phyloP scores from a whole-genome alignment of 2,329 filamentous ascomycete genomes.

The Dryadomyces quercus-mongolicae region DNA sequence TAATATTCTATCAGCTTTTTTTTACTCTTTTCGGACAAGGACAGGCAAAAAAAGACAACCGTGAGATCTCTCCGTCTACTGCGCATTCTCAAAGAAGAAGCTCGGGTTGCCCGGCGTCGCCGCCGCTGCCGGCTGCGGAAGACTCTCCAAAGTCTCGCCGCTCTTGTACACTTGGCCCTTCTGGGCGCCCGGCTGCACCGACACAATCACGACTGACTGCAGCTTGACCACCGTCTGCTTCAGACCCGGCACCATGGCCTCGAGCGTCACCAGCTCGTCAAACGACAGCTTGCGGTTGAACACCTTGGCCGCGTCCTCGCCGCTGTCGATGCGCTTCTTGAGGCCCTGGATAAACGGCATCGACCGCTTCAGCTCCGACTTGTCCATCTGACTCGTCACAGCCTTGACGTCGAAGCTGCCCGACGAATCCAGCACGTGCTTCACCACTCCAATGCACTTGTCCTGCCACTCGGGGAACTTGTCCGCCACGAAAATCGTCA shows the following conservation, averaged over 20 bases:
- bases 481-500: constrained; percentile 72
- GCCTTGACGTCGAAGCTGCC: constrained; percentile 57
- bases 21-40: neutral
- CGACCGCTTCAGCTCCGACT: constrained; percentile 89
- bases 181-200: constrained; percentile 59
- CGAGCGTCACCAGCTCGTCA: constrained; percentile 74
- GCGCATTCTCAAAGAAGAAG: constrained; percentile 15
- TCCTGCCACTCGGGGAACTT: constrained; percentile 85
- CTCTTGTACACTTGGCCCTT: constrained; percentile 41
- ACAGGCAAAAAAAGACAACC: neutral
- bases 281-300: constrained; percentile 79
- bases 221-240: constrained; percentile 40
- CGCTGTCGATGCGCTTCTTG: constrained; percentile 68
- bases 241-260: constrained; percentile 49
- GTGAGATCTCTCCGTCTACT: neutral
- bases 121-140: constrained; percentile 50
- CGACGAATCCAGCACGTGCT: constrained; percentile 27
- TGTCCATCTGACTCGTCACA: constrained; percentile 64
- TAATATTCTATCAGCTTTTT: neutral
- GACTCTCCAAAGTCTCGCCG: constrained; percentile 42
- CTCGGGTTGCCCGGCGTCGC: constrained; percentile 57
- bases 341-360: constrained; percentile 91
- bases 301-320: constrained; percentile 54
- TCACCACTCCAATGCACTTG: constrained; percentile 73
- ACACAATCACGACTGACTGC: constrained; percentile 52